Evolutionary conservation across 2,329 filamentous ascomycete species (phyloP).

Genomic region (Periconia digitata): DNA sequence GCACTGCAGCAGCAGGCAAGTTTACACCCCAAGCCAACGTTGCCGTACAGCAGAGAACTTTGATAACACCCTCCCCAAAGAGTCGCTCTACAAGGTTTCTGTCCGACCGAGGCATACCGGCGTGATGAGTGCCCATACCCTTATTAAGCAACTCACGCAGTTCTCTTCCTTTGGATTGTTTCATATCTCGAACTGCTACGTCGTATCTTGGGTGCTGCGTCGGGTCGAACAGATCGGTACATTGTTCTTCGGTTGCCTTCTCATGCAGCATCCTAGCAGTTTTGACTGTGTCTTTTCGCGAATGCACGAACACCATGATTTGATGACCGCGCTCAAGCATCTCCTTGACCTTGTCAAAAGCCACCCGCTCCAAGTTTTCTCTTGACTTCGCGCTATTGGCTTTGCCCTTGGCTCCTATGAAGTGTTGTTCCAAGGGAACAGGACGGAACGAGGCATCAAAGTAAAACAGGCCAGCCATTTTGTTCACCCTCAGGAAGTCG

Average conservation of each 20-base stretch:
- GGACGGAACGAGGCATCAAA: constrained; percentile 96
- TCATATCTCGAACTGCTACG: constrained; percentile 79
- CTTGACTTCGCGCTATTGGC: constrained; percentile 76
- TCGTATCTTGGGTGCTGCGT: constrained; percentile 77
- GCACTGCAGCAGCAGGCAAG: constrained; percentile 89
- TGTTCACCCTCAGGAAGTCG: constrained; percentile 95
- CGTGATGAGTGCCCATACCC: constrained; percentile 93
- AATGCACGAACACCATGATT: constrained; percentile 99
- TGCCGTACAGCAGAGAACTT: constrained; percentile 96
- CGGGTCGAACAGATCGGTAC: constrained; percentile 81
- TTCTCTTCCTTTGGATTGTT: constrained; percentile 80
- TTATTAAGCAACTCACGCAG: constrained; percentile 86
- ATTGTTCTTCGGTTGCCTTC: constrained; percentile 79
- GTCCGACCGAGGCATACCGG: constrained; percentile 92
- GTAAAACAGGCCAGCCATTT: constrained; percentile 89
- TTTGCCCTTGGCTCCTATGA: constrained; percentile 94
- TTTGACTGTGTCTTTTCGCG: constrained; percentile 86
- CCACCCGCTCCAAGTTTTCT: constrained; percentile 83
- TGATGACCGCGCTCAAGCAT: constrained; percentile 94
- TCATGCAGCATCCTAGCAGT: constrained; percentile 85
- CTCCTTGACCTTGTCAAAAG: constrained; percentile 91
- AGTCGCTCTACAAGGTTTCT: constrained; percentile 93
- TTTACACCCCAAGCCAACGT: constrained; percentile 99
- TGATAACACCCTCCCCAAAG: constrained; percentile 89
- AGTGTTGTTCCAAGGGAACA: constrained; percentile 95